Percentiles rank a stretch among this genome's conserved stretches.
Evolutionary conservation across 306 rosid species (phyloP).

Genomic region (Arachis stenosperma): DNA sequence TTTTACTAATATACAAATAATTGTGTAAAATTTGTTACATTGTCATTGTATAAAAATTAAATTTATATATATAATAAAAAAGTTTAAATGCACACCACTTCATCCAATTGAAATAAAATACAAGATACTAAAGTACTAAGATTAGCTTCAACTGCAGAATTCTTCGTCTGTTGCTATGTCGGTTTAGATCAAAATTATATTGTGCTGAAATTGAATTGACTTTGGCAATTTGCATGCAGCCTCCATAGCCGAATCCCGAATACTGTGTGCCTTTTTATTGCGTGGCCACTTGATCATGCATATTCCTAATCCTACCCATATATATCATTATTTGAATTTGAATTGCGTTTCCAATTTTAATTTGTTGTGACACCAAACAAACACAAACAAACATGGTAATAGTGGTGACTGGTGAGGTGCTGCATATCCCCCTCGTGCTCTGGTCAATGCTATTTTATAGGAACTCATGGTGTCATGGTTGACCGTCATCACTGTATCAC

Average conservation of each 20-base stretch:
- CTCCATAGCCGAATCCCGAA: neutral
- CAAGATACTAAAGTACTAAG: too few relatives aligned
- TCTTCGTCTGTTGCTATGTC: neutral
- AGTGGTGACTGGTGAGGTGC: slow-evolving; percentile 25
- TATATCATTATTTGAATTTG: neutral
- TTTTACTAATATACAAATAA: too few relatives aligned
- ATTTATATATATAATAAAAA: too few relatives aligned
- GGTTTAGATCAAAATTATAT: neutral
- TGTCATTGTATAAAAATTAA: too few relatives aligned
- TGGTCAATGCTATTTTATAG: neutral
- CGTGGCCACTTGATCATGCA: neutral
- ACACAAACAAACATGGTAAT: neutral
- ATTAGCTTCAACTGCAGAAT: neutral
- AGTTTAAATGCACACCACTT: too few relatives aligned
- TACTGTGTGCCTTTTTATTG: neutral
- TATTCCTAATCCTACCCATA: neutral
- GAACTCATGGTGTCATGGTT: neutral
- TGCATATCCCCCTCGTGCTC: neutral
- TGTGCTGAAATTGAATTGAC: slow-evolving; percentile 2
- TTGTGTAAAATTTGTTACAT: too few relatives aligned
- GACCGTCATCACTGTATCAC: neutral
- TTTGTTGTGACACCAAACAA: neutral
- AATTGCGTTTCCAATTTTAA: neutral
- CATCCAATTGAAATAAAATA: too few relatives aligned
- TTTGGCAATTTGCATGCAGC: neutral